Evolutionary conservation across 257 asterid genomes (phyloP), one percentile per base, ranked within the genome.

Genomic region (Hygrophila difformis): DNA sequence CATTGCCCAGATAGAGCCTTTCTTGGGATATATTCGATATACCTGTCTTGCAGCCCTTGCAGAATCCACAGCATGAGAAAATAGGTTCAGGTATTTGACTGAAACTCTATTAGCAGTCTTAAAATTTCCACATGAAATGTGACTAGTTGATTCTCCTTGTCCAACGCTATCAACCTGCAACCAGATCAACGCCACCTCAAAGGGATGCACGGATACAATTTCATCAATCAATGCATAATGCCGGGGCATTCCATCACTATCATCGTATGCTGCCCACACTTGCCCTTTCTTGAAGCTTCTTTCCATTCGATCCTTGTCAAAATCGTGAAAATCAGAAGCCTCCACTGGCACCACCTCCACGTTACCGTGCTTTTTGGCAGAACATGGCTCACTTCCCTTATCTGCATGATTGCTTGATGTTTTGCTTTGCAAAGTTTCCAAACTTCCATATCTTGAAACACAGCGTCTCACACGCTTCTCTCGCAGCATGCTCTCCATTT

Each of bases 1-100:
- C 8, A 81, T 36, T n/a, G 94, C 95, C 97, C 97, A 88, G 56
- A 88, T 66, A 13, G 95, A 74, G 65, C 94, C 95, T 74, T 88
- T 88, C 58, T 47, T 72, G 2, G 95, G 97, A 46, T 81, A 84
- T 50, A 81, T 62, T 51, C 71, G 61, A 59, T 81, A 88, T 39
- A 71, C 18, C 58, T 81, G 79, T 68, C 77, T 72, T 3, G 93
- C 86, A 46, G 70, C 82, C 69, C 93, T 78, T 60, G 79, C 93
- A 56, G 78, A 75, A 49, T 70, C 72, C 35, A 73, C 83, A 18
- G 68, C 51, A 45, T 85, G 98, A 13, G 98, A 85, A 52, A 85
- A 78, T 62, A 70, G 67, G 39, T 81, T 81, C 63, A 69, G 61
- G 43, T 78, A 67, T 55, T 62, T 78, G 35, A 74, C 53, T 7